Percentiles rank a stretch among this genome's conserved stretches.
phyloP scores from a whole-genome alignment of 179 eudicot genomes.

The Silene coronaria region DNA sequence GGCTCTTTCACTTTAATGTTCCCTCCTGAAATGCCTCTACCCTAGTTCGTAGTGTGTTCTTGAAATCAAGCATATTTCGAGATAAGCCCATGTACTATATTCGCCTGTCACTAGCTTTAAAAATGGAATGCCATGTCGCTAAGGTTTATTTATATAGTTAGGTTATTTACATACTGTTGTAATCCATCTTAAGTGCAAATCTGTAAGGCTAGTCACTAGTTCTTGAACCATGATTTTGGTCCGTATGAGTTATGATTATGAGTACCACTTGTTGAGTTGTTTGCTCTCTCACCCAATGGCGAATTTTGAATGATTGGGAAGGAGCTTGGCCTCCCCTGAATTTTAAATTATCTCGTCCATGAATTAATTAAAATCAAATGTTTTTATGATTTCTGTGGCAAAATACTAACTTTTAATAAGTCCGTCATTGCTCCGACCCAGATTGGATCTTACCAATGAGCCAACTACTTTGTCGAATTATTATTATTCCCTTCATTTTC shows the following conservation, averaged over 20 bases:
- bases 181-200: slow-evolving; percentile 3
- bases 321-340: too few relatives aligned
- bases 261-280: background rate
- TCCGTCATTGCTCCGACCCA: too few relatives aligned
- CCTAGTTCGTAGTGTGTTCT: background rate
- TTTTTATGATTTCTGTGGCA: too few relatives aligned
- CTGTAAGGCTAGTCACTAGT: background rate
- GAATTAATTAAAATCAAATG: too few relatives aligned
- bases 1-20: slow-evolving; percentile 91
- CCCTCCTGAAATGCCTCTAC: slow-evolving; percentile 43
- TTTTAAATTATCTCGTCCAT: too few relatives aligned
- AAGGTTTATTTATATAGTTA: slow-evolving; percentile 25
- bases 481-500: too few relatives aligned
- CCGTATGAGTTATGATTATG: background rate
- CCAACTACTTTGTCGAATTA: too few relatives aligned
- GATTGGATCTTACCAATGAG: too few relatives aligned
- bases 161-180: slow-evolving; percentile 15
- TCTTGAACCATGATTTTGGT: background rate
- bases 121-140: slow-evolving; percentile 3
- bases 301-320: background rate
- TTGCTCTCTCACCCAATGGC: background rate
- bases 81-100: background rate
- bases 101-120: slow-evolving; percentile 13
- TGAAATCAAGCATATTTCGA: background rate
- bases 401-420: too few relatives aligned